phyloP scores from a whole-genome alignment of 2,329 filamentous ascomycete genomes.

The Chaetomiaceae sp. region DNA sequence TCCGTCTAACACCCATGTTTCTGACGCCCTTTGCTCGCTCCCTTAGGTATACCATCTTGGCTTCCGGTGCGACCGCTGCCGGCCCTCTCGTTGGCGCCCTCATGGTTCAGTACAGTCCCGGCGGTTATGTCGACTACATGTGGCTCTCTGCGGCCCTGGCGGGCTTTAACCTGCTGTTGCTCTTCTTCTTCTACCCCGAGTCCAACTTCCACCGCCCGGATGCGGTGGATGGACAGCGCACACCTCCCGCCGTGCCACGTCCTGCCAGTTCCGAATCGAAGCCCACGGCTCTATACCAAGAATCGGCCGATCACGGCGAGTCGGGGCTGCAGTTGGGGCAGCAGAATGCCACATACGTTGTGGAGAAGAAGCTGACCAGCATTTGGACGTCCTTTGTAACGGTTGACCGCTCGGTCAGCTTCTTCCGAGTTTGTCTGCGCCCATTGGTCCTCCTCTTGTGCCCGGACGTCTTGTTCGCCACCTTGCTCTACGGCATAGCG shows the following conservation, averaged over 20 bases:
- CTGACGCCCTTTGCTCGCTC: not conserved
- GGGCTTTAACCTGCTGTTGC: not conserved
- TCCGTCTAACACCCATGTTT: not conserved
- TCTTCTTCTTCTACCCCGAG: not conserved
- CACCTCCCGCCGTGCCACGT: not conserved
- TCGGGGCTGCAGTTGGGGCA: too few species aligned
- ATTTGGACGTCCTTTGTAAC: not conserved
- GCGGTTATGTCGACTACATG: not conserved
- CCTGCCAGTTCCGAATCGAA: not conserved
- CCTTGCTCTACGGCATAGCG: not conserved
- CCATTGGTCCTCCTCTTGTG: not conserved
- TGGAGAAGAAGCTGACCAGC: not conserved
- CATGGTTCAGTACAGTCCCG: not conserved
- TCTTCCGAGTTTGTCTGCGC: not conserved
- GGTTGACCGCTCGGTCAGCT: not conserved
- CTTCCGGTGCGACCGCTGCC: not conserved
- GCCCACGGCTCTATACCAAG: not conserved
- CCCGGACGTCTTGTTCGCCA: not conserved
- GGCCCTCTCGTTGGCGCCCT: not conserved
- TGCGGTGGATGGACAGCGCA: not conserved
- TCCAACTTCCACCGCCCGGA: not conserved
- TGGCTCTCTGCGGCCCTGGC: not conserved
- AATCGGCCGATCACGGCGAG: too few species aligned
- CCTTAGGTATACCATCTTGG: not conserved
- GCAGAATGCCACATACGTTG: too few species aligned